Evolutionary conservation across 202 grass and related monocot species (phyloP).

Genomic region (Tripidium arundinaceum): DNA sequence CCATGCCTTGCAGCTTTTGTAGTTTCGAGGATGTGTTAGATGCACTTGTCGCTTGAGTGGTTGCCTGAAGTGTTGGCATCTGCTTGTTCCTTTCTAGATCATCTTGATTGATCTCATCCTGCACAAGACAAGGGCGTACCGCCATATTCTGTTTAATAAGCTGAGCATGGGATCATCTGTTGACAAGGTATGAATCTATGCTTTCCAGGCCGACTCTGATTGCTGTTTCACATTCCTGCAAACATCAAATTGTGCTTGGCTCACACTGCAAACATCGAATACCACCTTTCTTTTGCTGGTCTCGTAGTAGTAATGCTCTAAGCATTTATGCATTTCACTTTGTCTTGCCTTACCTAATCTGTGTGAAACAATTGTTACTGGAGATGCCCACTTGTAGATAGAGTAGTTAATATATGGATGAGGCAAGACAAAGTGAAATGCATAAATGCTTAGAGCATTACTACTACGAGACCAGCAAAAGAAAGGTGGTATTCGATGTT

Average conservation of each 20-base stretch:
- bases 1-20: background rate
- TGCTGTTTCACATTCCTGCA: background rate
- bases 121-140: constrained; percentile 85
- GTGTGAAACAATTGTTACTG: background rate
- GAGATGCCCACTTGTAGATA: background rate
- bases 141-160: constrained; percentile 79
- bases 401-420: background rate
- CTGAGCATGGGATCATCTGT: constrained; percentile 53
- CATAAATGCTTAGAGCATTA: background rate
- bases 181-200: constrained; percentile 48
- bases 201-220: background rate
- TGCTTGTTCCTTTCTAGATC: constrained; percentile 48
- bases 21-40: background rate
- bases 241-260: background rate
- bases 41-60: background rate
- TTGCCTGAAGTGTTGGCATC: background rate
- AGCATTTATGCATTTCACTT: background rate
- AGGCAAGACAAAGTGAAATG: background rate
- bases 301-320: background rate
- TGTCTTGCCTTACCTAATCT: background rate
- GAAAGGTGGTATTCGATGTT: background rate
- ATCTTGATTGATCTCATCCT: constrained; percentile 94
- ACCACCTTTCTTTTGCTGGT: no score
- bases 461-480: background rate
- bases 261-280: background rate